Percentiles rank a stretch among this genome's conserved stretches.
Conservation (phyloP, 1,284 basidiomycete genomes). For the Vanrija sp. region DNA sequence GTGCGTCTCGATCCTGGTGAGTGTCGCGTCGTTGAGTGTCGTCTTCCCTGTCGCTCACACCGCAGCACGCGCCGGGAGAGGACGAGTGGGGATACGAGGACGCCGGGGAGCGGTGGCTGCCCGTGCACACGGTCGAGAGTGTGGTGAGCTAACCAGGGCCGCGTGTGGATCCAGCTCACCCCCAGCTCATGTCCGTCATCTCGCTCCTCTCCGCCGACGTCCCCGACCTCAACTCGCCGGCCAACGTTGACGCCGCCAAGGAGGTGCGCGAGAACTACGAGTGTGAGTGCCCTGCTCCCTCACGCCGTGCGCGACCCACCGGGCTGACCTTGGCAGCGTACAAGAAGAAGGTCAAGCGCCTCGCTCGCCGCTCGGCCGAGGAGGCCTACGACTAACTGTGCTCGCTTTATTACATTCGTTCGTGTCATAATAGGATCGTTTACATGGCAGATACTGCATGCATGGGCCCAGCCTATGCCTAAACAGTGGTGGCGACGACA, state of each 20-base stretch:
- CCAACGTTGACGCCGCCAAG: constrained; percentile 95
- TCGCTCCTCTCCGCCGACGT: constrained; percentile 87
- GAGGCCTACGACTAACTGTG: constrained; percentile 65
- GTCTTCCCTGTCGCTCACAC: constrained; percentile 1
- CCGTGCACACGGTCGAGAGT: constrained; percentile 93
- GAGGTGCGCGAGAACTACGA: constrained; percentile 72
- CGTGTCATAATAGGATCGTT: too few species aligned
- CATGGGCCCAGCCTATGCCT: background rate
- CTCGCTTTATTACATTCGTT: too few species aligned
- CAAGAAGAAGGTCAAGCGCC: constrained; percentile 86
- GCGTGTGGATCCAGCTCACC: background rate
- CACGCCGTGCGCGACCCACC: too few species aligned
- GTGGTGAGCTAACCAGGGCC: constrained; percentile 66
- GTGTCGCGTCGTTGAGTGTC: constrained; percentile 40
- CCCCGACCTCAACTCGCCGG: constrained; percentile 91
- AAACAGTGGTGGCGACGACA: too few species aligned
- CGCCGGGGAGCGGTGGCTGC: constrained; percentile 95
- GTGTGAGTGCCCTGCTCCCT: too few species aligned
- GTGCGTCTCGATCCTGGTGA: constrained; percentile 92
- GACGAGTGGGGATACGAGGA: constrained; percentile 99
- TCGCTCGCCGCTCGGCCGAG: constrained; percentile 79
- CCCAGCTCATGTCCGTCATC: constrained; percentile 92
- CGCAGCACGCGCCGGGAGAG: constrained; percentile 83
- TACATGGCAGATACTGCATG: background rate
- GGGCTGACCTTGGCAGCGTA: too few species aligned